Conservation (phyloP, 2,329 filamentous ascomycete species). For the Orbilia ellipsospora region DNA sequence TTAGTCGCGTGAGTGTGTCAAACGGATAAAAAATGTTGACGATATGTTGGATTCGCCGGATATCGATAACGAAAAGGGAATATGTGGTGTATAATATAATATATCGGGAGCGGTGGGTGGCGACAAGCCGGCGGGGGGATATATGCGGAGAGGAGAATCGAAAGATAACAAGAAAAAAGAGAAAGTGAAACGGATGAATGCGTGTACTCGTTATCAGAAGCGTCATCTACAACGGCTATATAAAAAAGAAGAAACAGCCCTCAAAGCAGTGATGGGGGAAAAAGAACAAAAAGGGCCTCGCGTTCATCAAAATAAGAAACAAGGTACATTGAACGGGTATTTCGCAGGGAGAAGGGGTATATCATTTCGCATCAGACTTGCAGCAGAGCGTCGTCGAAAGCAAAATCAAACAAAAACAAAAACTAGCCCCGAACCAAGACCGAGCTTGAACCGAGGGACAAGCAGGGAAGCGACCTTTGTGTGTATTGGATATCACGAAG, state of each 20-base stretch:
- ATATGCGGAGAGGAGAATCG: constrained; percentile 46
- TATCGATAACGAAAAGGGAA: constrained; percentile 13
- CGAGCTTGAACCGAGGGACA: constrained; percentile 10
- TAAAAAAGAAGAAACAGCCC: constrained; percentile 21
- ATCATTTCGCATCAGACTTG: constrained; percentile 56
- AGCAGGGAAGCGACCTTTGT: background rate
- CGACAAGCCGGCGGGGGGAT: background rate
- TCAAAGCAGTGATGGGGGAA: constrained; percentile 4
- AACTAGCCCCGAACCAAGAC: background rate
- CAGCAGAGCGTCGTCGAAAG: constrained; percentile 43
- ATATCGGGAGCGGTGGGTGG: constrained; percentile 3
- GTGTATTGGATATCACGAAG: constrained; percentile 51
- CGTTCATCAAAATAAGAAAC: constrained; percentile 41
- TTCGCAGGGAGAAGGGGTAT: constrained; percentile 55
- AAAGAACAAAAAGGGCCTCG: constrained; percentile 42
- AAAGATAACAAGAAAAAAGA: constrained; percentile 5
- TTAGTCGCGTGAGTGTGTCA: constrained; percentile 2
- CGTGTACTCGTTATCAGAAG: constrained; percentile 56
- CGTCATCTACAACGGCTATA: constrained; percentile 54
- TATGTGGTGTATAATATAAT: background rate
- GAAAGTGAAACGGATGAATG: constrained; percentile 46
- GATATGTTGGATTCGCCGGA: constrained; percentile 46
- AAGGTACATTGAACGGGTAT: constrained; percentile 47
- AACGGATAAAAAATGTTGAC: constrained; percentile 16
- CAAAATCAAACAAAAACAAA: constrained; percentile 21